Evolutionary conservation across 169 alveolate species (phyloP).

Genomic region (Plasmodium reichenowi): DNA sequence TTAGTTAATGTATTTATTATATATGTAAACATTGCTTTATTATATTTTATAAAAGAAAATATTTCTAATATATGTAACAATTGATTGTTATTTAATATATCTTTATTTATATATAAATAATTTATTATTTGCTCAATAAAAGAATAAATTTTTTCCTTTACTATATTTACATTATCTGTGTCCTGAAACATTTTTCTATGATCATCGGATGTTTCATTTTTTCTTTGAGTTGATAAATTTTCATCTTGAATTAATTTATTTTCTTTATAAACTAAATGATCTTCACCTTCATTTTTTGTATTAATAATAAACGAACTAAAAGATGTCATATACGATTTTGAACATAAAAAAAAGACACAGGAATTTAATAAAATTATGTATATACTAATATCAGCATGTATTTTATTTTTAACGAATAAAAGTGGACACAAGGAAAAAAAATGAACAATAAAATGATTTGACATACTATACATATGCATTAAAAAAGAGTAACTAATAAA

Average conservation of each 20-base stretch:
- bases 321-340: conserved; percentile 44
- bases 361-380: conserved; percentile 54
- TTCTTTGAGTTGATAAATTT: too few species aligned
- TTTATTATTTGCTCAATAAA: conserved; percentile 67
- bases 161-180: neutral
- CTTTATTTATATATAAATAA: conserved; percentile 54
- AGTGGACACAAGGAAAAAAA: conserved; percentile 40
- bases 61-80: conserved; percentile 65
- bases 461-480: conserved; percentile 70
- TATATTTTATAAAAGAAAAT: conserved; percentile 63
- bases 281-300: neutral
- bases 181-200: neutral
- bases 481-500: conserved; percentile 34
- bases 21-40: conserved; percentile 56
- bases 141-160: conserved; percentile 69
- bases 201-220: neutral
- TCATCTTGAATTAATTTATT: too few species aligned
- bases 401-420: conserved; percentile 63
- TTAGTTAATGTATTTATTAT: conserved; percentile 51
- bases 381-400: conserved; percentile 22
- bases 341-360: conserved; percentile 58
- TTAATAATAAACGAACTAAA: conserved; percentile 25
- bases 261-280: too few species aligned
- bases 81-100: conserved; percentile 50
- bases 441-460: conserved; percentile 53